Evolutionary conservation across 1,284 basidiomycete genomes (phyloP).

Genomic region (Ceratobasidium sp.): DNA sequence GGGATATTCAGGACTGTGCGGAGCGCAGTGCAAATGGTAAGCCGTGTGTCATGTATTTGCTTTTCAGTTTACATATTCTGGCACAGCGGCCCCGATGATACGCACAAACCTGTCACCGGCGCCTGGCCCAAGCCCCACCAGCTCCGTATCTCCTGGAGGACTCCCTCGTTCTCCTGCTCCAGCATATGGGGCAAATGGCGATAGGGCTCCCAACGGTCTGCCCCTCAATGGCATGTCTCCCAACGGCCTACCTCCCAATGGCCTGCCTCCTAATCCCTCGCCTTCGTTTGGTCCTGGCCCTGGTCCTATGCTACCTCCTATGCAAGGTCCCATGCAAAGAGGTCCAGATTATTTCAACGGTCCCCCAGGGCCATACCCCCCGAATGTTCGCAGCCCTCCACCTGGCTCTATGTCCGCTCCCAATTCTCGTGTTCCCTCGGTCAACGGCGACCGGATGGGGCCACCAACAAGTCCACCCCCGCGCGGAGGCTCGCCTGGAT

Average conservation of each 20-base stretch:
- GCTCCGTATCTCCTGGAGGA: constrained; percentile 21
- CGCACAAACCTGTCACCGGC: constrained; percentile 26
- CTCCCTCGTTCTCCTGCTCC: constrained; percentile 43
- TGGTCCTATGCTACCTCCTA: no score
- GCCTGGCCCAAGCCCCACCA: constrained; percentile 25
- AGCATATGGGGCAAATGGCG: constrained; percentile 15
- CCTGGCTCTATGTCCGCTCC: constrained; percentile 41
- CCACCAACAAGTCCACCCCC: constrained; percentile 29
- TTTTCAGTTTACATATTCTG: constrained; percentile 50
- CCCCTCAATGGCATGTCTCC: no score
- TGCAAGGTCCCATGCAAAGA: constrained; percentile 14
- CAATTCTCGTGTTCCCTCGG: constrained; percentile 31
- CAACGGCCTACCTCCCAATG: constrained; percentile 1
- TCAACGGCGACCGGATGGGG: constrained; percentile 31
- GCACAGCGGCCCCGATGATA: constrained; percentile 47
- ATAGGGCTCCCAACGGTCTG: constrained; percentile 28
- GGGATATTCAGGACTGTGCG: constrained; percentile 87
- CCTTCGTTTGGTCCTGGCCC: constrained; percentile 15
- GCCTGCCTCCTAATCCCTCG: constrained; percentile 10
- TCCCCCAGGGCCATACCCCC: constrained; percentile 31
- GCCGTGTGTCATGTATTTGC: constrained; percentile 53
- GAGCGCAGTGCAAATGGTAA: constrained; percentile 81
- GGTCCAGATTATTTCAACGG: constrained; percentile 26
- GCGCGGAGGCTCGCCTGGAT: constrained; percentile 18
- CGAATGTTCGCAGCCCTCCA: constrained; percentile 38